Evolutionary conservation across 495 filamentous ascomycete genomes (phyloP).

Genomic region (Hypoxylon lienhwacheense): DNA sequence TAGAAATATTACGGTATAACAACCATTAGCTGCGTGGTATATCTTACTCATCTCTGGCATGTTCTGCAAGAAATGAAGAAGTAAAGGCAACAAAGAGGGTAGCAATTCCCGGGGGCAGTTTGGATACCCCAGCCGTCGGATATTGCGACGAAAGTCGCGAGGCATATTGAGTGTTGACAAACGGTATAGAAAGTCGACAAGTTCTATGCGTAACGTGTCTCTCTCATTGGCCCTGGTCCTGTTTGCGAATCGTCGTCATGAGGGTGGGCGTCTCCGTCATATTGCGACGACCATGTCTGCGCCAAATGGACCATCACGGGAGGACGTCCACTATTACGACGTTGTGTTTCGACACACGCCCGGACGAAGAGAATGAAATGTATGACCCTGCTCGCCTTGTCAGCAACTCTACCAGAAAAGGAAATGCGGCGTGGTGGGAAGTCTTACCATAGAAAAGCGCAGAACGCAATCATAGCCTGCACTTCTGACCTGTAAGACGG

Average conservation of each 20-base stretch:
- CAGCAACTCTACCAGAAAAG: constrained; percentile 10
- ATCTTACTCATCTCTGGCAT: too few species aligned
- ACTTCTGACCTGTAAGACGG: constrained; percentile 9
- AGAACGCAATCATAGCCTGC: constrained; percentile 24
- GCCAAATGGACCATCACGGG: constrained; percentile 18
- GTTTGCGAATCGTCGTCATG: neutral
- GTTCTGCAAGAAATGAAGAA: too few species aligned
- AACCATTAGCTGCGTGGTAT: neutral
- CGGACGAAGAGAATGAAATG: constrained; percentile 47
- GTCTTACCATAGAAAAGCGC: constrained; percentile 20
- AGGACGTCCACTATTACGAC: constrained; percentile 21
- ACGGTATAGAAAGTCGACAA: too few species aligned
- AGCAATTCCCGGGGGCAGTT: too few species aligned
- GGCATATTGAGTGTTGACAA: too few species aligned
- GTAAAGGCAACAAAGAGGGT: too few species aligned
- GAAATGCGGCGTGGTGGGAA: neutral
- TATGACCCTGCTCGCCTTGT: constrained; percentile 26
- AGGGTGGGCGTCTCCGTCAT: constrained; percentile 3
- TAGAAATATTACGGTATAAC: neutral
- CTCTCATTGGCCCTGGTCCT: constrained; percentile 9
- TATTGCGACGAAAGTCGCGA: too few species aligned
- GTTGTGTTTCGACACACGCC: constrained; percentile 45
- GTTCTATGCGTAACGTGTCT: constrained; percentile 12
- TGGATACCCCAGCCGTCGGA: too few species aligned
- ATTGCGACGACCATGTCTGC: constrained; percentile 7